These are phyloP conservation scores for Phycomyces nitens DNA, from an alignment of 192 early-diverging fungal species.

Conservation along the genomic window DNA sequence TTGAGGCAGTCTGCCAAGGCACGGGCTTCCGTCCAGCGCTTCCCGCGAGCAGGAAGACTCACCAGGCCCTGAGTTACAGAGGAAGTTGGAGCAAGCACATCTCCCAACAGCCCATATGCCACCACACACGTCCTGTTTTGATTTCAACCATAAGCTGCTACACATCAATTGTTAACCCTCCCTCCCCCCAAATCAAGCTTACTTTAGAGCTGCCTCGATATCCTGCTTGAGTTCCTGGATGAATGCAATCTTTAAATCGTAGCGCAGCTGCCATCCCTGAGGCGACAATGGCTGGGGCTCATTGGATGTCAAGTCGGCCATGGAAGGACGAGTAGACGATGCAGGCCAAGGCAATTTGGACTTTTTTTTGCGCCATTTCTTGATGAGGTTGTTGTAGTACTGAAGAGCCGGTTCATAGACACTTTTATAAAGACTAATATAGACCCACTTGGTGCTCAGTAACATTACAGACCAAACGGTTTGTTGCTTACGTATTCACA, in stretches of 20 bases:
- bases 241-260: slow-evolving; percentile 73
- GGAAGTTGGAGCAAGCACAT: slow-evolving; percentile 59
- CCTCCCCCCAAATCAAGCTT: background rate
- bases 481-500: slow-evolving; percentile 56
- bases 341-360: slow-evolving; percentile 52
- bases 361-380: slow-evolving; percentile 68
- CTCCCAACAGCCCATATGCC: slow-evolving; percentile 61
- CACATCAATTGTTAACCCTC: background rate
- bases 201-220: slow-evolving; percentile 51
- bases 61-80: slow-evolving; percentile 40
- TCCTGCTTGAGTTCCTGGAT: slow-evolving; percentile 65
- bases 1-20: slow-evolving; percentile 70
- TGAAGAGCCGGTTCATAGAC: slow-evolving; percentile 64
- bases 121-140: slow-evolving; percentile 60
- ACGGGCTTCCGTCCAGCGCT: slow-evolving; percentile 73
- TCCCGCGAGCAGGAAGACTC: slow-evolving; percentile 47
- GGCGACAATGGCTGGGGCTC: slow-evolving; percentile 41
- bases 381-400: slow-evolving; percentile 77
- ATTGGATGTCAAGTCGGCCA: slow-evolving; percentile 19
- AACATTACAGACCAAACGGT: too few species aligned
- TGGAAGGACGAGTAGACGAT: slow-evolving; percentile 24
- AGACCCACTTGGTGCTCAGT: too few species aligned
- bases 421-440: slow-evolving; percentile 57
- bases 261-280: slow-evolving; percentile 74
- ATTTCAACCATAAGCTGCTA: background rate